phyloP scores from a whole-genome alignment of 1,139 yeast genomes.

The Taphrina betulina region DNA sequence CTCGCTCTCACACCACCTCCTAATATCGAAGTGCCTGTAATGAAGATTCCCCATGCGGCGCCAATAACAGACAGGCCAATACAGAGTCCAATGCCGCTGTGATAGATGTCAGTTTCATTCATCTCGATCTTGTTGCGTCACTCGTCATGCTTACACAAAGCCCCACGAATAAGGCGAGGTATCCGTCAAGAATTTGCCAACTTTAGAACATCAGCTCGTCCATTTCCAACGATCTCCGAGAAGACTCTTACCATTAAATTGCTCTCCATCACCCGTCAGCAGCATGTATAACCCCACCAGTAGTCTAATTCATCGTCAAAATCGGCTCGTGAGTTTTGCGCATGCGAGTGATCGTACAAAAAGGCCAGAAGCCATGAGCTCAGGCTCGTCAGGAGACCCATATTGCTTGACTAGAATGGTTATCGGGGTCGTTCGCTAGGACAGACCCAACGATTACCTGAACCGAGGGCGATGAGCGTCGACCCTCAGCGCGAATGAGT shows the following conservation, averaged over 20 bases:
- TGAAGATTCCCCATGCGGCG: slow-evolving; percentile 87
- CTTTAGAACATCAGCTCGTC: neutral
- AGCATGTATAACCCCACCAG: slow-evolving; percentile 31
- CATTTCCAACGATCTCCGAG: neutral
- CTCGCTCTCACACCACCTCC: slow-evolving; percentile 99
- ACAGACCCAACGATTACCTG: slow-evolving; percentile 41
- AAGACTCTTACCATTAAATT: slow-evolving; percentile 8
- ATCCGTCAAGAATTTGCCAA: slow-evolving; percentile 74
- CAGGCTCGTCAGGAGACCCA: slow-evolving; percentile 22
- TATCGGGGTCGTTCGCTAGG: slow-evolving; percentile 44
- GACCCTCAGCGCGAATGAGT: too few relatives aligned
- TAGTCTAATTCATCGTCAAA: slow-evolving; percentile 1
- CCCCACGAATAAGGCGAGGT: slow-evolving; percentile 99
- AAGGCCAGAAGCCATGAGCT: slow-evolving; percentile 30
- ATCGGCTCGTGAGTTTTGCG: neutral
- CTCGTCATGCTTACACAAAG: slow-evolving; percentile 46
- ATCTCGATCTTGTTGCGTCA: too few relatives aligned
- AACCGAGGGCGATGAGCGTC: too few relatives aligned
- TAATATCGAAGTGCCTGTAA: slow-evolving; percentile 88
- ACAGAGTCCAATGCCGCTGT: slow-evolving; percentile 76
- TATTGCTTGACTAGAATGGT: slow-evolving; percentile 1
- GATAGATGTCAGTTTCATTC: too few relatives aligned
- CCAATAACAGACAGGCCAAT: slow-evolving; percentile 95
- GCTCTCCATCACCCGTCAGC: slow-evolving; percentile 30
- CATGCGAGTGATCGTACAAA: slow-evolving; percentile 2